Evolutionary conservation across 495 filamentous ascomycete genomes (phyloP).

Genomic region (Cudoniella acicularis): DNA sequence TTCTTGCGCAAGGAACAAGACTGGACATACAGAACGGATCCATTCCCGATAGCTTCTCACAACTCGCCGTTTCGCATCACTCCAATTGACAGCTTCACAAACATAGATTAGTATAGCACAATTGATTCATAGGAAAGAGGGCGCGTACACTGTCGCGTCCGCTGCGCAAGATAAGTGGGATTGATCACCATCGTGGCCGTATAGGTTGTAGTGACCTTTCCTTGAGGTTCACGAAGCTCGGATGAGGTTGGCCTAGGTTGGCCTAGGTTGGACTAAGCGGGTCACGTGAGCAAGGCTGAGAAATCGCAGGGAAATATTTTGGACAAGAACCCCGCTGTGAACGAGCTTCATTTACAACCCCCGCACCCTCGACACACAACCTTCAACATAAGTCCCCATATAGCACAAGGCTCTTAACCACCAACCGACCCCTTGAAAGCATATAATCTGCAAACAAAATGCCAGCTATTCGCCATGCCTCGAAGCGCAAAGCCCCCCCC

Average conservation of each 20-base stretch:
- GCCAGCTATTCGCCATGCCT: conserved; percentile 77
- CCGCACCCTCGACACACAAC: conserved; percentile 8
- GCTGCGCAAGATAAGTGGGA: conserved; percentile 87
- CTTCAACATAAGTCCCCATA: too few relatives aligned
- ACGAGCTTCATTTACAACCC: background rate
- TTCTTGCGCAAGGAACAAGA: background rate
- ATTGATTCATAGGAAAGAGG: conserved; percentile 6
- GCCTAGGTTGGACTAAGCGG: background rate
- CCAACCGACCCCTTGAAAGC: background rate
- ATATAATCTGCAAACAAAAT: conserved; percentile 45
- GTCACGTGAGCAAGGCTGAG: conserved; percentile 20
- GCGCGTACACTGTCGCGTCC: conserved; percentile 82
- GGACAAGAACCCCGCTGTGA: background rate
- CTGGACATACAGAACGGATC: conserved; percentile 80
- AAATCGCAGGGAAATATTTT: background rate
- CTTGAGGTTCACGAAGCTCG: conserved; percentile 11
- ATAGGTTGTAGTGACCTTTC: background rate
- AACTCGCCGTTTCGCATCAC: conserved; percentile 77
- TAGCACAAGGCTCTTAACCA: too few relatives aligned
- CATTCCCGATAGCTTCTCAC: conserved; percentile 86
- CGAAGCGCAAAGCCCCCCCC: conserved; percentile 85
- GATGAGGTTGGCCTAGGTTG: conserved; percentile 5
- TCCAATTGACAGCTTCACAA: conserved; percentile 73
- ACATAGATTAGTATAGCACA: conserved; percentile 11
- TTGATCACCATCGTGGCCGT: conserved; percentile 65